phyloP scores from a whole-genome alignment of 2,329 filamentous ascomycete genomes.

The Fusarium nematophilum region DNA sequence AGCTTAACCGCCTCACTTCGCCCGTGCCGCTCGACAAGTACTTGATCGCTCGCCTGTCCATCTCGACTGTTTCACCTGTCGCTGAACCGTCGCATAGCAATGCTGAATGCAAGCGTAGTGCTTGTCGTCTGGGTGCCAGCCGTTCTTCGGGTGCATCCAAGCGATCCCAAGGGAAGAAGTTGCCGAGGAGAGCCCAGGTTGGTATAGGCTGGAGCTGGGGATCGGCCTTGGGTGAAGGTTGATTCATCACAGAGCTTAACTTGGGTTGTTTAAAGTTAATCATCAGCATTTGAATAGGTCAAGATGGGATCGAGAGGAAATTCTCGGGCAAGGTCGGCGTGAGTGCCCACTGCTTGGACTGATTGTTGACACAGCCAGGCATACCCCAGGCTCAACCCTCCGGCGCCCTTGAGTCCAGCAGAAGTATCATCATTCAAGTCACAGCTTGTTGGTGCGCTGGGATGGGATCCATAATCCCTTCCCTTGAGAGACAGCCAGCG shows the following conservation, averaged over 20 bases:
- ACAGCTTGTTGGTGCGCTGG: conserved; percentile 29
- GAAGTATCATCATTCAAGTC: conserved; percentile 33
- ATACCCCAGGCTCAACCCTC: conserved; percentile 29
- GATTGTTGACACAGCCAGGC: conserved; percentile 29
- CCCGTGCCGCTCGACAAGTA: conserved; percentile 16
- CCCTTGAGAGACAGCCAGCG: conserved; percentile 28
- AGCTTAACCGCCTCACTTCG: conserved; percentile 42
- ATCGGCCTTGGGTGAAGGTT: too few species aligned
- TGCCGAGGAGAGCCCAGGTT: too few species aligned
- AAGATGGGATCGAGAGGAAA: conserved; percentile 20
- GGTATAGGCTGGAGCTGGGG: too few species aligned
- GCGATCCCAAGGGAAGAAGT: too few species aligned
- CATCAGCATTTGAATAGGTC: conserved; percentile 8
- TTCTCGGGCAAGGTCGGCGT: conserved; percentile 5
- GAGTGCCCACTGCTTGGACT: conserved; percentile 20
- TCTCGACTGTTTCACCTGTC: conserved; percentile 24
- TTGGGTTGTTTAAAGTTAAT: conserved; percentile 5
- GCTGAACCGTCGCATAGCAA: conserved; percentile 21
- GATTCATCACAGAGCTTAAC: neutral
- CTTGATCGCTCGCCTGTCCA: conserved; percentile 17
- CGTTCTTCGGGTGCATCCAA: neutral
- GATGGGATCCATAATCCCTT: conserved; percentile 27
- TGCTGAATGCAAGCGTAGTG: conserved; percentile 4
- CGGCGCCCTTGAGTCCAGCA: conserved; percentile 21
- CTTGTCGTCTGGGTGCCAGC: neutral